A percentile compares a stretch with the other conserved stretches of the same genome.
Evolutionary conservation across 345 rosid genomes (phyloP).

Genomic region (Murraya koenigii): DNA sequence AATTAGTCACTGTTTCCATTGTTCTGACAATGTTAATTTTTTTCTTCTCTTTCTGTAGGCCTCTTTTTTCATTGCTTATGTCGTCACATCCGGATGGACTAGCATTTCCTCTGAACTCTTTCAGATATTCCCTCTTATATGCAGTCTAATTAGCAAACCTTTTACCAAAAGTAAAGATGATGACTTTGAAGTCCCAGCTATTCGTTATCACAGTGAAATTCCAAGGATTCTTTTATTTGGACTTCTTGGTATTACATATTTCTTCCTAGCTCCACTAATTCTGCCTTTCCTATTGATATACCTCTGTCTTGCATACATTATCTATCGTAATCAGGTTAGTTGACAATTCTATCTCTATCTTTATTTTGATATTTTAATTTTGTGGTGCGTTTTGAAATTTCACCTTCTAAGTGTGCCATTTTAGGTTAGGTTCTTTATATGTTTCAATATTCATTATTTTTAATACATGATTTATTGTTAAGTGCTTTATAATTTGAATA

Average conservation of each 20-base stretch:
- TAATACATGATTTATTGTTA: not conserved
- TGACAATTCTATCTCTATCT: not conserved
- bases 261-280: slow-evolving; percentile 88
- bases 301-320: slow-evolving; percentile 77
- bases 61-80: slow-evolving; percentile 89
- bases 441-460: not conserved
- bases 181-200: slow-evolving; percentile 68
- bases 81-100: slow-evolving; percentile 97
- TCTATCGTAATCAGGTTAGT: slow-evolving; percentile 85
- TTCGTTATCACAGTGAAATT: slow-evolving; percentile 75
- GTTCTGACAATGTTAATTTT: slow-evolving; percentile 17
- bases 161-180: slow-evolving; percentile 43
- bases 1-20: slow-evolving; percentile 2
- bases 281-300: slow-evolving; percentile 88
- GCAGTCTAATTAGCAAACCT: slow-evolving; percentile 51
- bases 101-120: slow-evolving; percentile 82
- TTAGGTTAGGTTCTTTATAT: not conserved
- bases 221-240: slow-evolving; percentile 88
- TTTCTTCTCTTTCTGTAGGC: slow-evolving; percentile 51
- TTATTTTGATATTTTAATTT: not conserved
- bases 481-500: not conserved
- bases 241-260: slow-evolving; percentile 88
- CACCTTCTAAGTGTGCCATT: slow-evolving; percentile 1
- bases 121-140: slow-evolving; percentile 67
- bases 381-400: not conserved